Conservation (phyloP, 306 rosid genomes). For the Herpetospermum pedunculosum region DNA sequence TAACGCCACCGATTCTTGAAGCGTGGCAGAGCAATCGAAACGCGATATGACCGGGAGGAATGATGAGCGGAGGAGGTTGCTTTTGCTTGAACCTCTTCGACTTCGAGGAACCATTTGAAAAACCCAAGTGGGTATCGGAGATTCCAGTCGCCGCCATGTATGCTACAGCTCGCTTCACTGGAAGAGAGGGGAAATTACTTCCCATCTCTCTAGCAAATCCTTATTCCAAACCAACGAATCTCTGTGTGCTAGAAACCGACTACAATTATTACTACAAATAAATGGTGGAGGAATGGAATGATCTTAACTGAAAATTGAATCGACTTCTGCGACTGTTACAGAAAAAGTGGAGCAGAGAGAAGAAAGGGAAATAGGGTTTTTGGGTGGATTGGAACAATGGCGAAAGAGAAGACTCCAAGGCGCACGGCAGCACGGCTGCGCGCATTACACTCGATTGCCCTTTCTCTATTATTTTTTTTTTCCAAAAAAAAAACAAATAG, state of each 20-base stretch:
- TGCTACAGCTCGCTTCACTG: conserved; percentile 48
- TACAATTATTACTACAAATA: background rate
- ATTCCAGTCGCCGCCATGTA: conserved; percentile 10
- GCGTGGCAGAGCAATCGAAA: conserved; percentile 87
- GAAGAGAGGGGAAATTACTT: conserved; percentile 48
- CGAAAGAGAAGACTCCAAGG: background rate
- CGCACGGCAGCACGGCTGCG: background rate
- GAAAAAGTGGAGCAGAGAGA: background rate
- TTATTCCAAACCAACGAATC: background rate
- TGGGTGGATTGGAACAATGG: background rate
- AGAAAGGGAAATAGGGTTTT: conserved; percentile 9
- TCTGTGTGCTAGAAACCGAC: background rate
- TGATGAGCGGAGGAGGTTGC: conserved; percentile 28
- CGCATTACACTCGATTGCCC: background rate
- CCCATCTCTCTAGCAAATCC: conserved; percentile 37
- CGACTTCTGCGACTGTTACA: background rate
- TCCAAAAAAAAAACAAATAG: too few species aligned
- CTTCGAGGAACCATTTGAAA: conserved; percentile 45
- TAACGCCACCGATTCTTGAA: conserved; percentile 84
- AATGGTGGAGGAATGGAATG: background rate
- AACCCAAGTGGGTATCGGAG: conserved; percentile 26
- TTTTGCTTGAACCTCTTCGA: conserved; percentile 61
- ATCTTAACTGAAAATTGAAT: background rate
- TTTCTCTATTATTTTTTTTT: background rate
- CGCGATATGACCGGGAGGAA: conserved; percentile 56